Evolutionary conservation across 176 grass and related monocot species (phyloP), one percentile per base, ranked within the genome.

Genomic region (Bothriochloa decipiens): DNA sequence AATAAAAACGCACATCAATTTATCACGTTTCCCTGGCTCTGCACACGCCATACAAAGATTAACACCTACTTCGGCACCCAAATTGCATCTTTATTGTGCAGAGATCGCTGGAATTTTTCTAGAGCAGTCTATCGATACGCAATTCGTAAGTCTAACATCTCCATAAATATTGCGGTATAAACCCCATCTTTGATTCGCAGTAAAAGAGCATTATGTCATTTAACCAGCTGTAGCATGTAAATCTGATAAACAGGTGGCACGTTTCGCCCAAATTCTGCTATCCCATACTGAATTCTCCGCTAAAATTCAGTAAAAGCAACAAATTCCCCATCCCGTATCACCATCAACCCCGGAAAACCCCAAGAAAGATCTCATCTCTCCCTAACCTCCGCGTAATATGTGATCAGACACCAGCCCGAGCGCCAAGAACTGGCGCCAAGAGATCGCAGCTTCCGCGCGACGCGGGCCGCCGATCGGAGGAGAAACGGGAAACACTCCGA

Each of bases 201-300:
- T 5, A 68, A 57, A 4, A 26, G 11, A 52, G 22, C 29, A 43
- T 63, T 64, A 15, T 29, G 75, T 26, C n/a, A 77, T 26, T 40
- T 52, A n/a, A 46, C 16, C 25, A 65, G 27, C 58, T 28, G 8
- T 5, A 79, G 40, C 39, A 37, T 82, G 79, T 53, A 17, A 82
- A 61, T 36, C 2, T 71, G 11, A 86, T 47, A 20, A 60, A 37
- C 73, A 90, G 46, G 27, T 67, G 20, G 32, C 36, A 82, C 15
- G 27, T 82, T 90, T 60, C 66, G 28, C 45, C 53, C 55, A 72
- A 72, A 78, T 67, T 62, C 35, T 26, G 35, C 18, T 35, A 82
- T 68, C 11, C 16, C 64, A 37, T 28, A 16, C 46, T 45, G 58
- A 90, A 83, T 49, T 80, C 3, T 89, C 52, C 11, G n/a, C 2